Percentiles rank a stretch among this genome's conserved stretches.
phyloP scores from a whole-genome alignment of 805 yeast genomes.

The Monosporozyma aquatica region DNA sequence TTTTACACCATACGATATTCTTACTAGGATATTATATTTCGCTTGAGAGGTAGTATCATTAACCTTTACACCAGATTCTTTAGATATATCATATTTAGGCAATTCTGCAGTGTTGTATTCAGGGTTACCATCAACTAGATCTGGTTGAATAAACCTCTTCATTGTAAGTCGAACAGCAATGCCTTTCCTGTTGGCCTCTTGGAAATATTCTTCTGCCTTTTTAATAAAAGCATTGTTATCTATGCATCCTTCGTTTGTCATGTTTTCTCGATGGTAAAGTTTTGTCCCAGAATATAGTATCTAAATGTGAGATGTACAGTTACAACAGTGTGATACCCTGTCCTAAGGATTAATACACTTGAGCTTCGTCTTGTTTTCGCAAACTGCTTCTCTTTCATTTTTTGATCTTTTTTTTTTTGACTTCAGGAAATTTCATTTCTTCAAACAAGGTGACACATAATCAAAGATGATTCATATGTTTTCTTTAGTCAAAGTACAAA shows the following conservation, averaged over 20 bases:
- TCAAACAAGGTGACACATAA: too few relatives aligned
- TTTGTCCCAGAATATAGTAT: too few relatives aligned
- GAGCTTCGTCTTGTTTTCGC: too few relatives aligned
- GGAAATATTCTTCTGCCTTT: constrained; percentile 19
- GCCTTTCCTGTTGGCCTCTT: constrained; percentile 21
- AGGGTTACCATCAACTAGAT: constrained; percentile 32
- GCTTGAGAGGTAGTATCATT: constrained; percentile 19
- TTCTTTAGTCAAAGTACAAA: too few relatives aligned
- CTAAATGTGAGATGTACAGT: too few relatives aligned
- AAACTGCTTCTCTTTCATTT: too few relatives aligned
- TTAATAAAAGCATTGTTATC: constrained; percentile 17
- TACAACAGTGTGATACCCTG: too few relatives aligned
- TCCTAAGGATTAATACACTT: too few relatives aligned
- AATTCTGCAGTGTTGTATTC: constrained; percentile 42
- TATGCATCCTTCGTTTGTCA: constrained; percentile 9
- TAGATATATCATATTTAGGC: constrained; percentile 26
- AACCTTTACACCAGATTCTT: constrained; percentile 12
- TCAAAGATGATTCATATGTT: too few relatives aligned
- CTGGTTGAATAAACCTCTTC: constrained; percentile 24
- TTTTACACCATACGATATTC: constrained; percentile 37
- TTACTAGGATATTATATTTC: constrained; percentile 54
- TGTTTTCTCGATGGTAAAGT: too few relatives aligned
- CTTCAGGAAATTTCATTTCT: too few relatives aligned
- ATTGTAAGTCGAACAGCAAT: constrained; percentile 22
- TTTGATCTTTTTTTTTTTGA: too few relatives aligned